These are phyloP conservation scores for Podospora fimiseda DNA, from an alignment of 495 filamentous ascomycete genomes.

Conservation along the genomic window DNA sequence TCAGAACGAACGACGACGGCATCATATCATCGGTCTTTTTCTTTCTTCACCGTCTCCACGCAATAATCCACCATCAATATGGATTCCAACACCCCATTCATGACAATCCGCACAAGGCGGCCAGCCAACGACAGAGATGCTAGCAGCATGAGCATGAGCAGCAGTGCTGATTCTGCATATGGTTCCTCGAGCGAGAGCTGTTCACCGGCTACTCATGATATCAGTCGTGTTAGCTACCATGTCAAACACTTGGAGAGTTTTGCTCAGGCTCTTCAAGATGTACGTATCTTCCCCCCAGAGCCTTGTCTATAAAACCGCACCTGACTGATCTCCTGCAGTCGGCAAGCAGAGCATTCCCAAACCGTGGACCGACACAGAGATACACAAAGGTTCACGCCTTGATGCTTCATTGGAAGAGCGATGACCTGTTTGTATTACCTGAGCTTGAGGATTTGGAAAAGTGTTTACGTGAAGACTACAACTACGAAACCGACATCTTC, in stretches of 20 bases:
- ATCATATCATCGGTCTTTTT: no score
- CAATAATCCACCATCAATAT: no score
- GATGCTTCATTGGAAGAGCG: slow-evolving; percentile 50
- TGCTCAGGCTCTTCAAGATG: slow-evolving; percentile 42
- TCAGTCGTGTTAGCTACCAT: slow-evolving; percentile 47
- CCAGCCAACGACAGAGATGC: slow-evolving; percentile 29
- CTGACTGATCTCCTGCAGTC: slow-evolving; percentile 28
- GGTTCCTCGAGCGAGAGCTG: slow-evolving; percentile 37
- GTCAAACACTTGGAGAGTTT: slow-evolving; percentile 45
- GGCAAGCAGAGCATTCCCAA: slow-evolving; percentile 45
- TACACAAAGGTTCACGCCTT: slow-evolving; percentile 47
- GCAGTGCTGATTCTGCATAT: slow-evolving; percentile 43
- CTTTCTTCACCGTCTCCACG: no score
- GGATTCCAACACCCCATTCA: slow-evolving; percentile 31
- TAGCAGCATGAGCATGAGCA: slow-evolving; percentile 33
- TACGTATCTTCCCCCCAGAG: slow-evolving; percentile 18
- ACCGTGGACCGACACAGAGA: slow-evolving; percentile 36
- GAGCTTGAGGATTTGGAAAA: slow-evolving; percentile 45
- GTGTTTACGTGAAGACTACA: slow-evolving; percentile 43
- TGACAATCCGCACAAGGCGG: slow-evolving; percentile 39
- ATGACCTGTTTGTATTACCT: slow-evolving; percentile 47
- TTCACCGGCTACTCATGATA: slow-evolving; percentile 44
- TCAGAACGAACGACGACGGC: no score
- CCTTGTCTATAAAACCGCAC: not conserved
- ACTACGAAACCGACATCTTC: slow-evolving; percentile 43